These are phyloP conservation scores for Eimeria necatrix DNA, from an alignment of 169 alveolate genomes.

Conservation along the genomic window DNA sequence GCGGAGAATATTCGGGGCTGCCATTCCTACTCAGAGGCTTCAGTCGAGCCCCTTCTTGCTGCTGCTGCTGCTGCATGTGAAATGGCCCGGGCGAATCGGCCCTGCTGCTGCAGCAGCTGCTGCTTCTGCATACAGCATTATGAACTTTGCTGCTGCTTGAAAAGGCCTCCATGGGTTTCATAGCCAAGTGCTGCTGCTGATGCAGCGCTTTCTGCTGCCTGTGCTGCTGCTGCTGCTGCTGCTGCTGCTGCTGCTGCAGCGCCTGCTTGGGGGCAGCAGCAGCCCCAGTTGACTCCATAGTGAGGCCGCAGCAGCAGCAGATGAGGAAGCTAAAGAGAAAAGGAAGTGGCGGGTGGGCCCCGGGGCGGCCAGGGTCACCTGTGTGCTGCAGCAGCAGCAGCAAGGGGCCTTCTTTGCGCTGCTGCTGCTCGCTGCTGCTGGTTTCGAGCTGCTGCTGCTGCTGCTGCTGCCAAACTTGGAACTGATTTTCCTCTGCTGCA, in stretches of 20 bases:
- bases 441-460: conserved; percentile 15
- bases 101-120: neutral
- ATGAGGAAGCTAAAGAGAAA: too few relatives aligned
- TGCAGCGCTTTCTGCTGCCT: neutral
- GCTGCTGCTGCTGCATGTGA: conserved; percentile 24
- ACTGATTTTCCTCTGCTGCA: neutral
- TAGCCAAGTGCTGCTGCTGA: neutral
- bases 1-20: neutral
- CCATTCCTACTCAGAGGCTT: neutral
- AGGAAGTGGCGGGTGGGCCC: too few relatives aligned
- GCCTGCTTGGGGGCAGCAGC: neutral
- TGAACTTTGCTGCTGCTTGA: neutral
- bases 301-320: neutral
- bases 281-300: neutral
- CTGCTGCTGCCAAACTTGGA: neutral
- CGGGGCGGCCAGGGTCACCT: neutral
- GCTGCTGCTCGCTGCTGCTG: conserved; percentile 12
- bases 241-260: neutral
- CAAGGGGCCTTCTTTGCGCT: neutral
- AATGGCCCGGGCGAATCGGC: neutral
- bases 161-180: neutral
- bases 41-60: conserved; percentile 41
- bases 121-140: neutral
- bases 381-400: conserved; percentile 41
- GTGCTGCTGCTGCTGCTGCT: conserved; percentile 18